phyloP scores from a whole-genome alignment of 192 early-diverging fungal species.

The Cladochytrium replicatum region DNA sequence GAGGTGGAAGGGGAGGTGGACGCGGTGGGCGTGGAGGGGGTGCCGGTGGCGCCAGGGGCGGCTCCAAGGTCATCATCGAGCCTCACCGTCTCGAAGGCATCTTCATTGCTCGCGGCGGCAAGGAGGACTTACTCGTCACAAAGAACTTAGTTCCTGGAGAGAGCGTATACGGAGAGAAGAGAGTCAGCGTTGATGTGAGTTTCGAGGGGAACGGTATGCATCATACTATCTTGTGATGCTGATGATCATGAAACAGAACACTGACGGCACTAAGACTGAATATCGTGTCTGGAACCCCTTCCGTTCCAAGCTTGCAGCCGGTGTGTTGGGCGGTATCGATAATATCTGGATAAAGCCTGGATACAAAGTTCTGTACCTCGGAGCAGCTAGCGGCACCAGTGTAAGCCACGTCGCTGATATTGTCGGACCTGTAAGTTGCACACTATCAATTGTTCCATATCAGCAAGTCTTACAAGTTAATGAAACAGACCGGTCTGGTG shows the following conservation, averaged over 20 bases:
- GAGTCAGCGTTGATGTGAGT: constrained; percentile 87
- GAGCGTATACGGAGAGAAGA: constrained; percentile 96
- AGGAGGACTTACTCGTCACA: constrained; percentile 97
- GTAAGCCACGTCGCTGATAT: constrained; percentile 97
- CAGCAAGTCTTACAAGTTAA: too few relatives aligned
- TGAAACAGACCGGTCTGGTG: constrained; percentile 72
- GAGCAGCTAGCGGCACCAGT: constrained; percentile 87
- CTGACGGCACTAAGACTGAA: constrained; percentile 91
- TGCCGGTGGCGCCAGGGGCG: constrained; percentile 71
- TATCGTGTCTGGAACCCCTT: constrained; percentile 99
- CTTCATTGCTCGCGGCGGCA: constrained; percentile 89
- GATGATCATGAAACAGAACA: constrained; percentile 34
- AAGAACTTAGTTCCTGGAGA: constrained; percentile 98
- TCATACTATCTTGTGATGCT: too few relatives aligned
- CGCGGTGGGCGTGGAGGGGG: constrained; percentile 50
- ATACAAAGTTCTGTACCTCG: constrained; percentile 96
- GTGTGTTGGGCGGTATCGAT: constrained; percentile 93
- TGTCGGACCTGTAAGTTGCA: constrained; percentile 68
- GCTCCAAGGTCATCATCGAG: constrained; percentile 92
- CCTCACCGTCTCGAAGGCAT: constrained; percentile 94
- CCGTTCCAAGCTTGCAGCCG: constrained; percentile 97
- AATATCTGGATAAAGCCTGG: constrained; percentile 89
- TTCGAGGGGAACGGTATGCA: background rate
- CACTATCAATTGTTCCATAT: too few relatives aligned
- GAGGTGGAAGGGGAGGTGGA: constrained; percentile 48